These are phyloP conservation scores for Entomortierella lignicola DNA, from an alignment of 192 early-diverging fungal species.

Conservation along the genomic window DNA sequence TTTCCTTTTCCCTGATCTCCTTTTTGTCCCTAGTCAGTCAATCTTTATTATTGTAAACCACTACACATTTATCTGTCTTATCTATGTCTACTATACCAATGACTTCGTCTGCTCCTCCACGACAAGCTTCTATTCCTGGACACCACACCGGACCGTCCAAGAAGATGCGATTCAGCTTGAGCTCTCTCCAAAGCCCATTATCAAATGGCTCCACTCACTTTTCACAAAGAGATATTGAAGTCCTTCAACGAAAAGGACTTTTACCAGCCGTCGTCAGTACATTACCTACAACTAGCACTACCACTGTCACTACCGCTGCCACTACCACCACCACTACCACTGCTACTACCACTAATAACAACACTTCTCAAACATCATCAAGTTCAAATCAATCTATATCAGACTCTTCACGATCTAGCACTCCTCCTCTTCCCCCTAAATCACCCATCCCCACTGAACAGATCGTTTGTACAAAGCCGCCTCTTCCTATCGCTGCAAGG, in stretches of 20 bases:
- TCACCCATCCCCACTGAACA: neutral
- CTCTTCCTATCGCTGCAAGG: slow-evolving; percentile 21
- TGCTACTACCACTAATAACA: neutral
- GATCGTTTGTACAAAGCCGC: slow-evolving; percentile 17
- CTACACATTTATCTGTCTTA: neutral
- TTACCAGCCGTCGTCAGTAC: slow-evolving; percentile 7
- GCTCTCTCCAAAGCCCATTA: slow-evolving; percentile 23
- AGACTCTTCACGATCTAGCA: slow-evolving; percentile 1
- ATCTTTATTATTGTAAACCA: neutral
- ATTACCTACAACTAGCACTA: too few species aligned
- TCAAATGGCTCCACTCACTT: slow-evolving; percentile 18
- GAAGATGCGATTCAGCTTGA: slow-evolving; percentile 22
- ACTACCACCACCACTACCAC: too few species aligned
- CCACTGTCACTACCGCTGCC: too few species aligned
- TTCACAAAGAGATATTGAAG: slow-evolving; percentile 25
- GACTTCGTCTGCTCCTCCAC: slow-evolving; percentile 3
- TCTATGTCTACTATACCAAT: neutral
- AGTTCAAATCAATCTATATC: neutral
- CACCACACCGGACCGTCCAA: neutral
- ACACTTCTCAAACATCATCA: neutral
- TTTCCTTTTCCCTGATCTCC: neutral
- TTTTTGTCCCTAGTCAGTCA: neutral
- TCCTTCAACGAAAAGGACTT: slow-evolving; percentile 25
- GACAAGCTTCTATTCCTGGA: neutral
- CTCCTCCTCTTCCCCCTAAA: neutral